A percentile compares a stretch with the other conserved stretches of the same genome.
phyloP scores from a whole-genome alignment of 441 rosid species.

The Populus tomentosa region DNA sequence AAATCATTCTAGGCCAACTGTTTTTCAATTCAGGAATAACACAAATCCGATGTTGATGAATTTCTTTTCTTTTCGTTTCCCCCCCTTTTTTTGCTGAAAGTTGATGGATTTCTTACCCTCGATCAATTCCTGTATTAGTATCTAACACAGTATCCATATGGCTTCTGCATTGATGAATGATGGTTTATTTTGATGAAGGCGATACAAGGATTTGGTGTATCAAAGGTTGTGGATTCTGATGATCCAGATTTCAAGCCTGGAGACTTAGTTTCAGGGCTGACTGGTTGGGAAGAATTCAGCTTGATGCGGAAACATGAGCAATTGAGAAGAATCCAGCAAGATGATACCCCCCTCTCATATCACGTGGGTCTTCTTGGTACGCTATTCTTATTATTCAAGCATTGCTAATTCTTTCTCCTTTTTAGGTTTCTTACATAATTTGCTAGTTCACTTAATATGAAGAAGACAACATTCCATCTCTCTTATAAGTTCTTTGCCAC shows the following conservation, averaged over 20 bases:
- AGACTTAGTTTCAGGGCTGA: constrained; percentile 48
- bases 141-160: neutral
- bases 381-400: constrained; percentile 4
- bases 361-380: constrained; percentile 79
- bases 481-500: neutral
- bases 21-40: no score
- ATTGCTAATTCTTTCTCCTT: neutral
- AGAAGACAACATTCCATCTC: neutral
- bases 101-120: neutral
- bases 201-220: constrained; percentile 69
- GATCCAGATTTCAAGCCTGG: constrained; percentile 50
- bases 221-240: constrained; percentile 65
- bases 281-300: constrained; percentile 86
- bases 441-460: neutral
- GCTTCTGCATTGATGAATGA: neutral
- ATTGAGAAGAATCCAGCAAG: constrained; percentile 46
- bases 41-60: neutral
- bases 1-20: no score
- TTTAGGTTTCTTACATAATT: neutral
- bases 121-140: no score
- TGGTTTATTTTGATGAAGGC: constrained; percentile 35
- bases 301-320: constrained; percentile 37
- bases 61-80: neutral
- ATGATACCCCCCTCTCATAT: constrained; percentile 58
- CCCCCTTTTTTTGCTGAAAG: neutral